Conservation (phyloP, 108 stramenopile genomes). For the Phaeodactylum tricornutum region DNA sequence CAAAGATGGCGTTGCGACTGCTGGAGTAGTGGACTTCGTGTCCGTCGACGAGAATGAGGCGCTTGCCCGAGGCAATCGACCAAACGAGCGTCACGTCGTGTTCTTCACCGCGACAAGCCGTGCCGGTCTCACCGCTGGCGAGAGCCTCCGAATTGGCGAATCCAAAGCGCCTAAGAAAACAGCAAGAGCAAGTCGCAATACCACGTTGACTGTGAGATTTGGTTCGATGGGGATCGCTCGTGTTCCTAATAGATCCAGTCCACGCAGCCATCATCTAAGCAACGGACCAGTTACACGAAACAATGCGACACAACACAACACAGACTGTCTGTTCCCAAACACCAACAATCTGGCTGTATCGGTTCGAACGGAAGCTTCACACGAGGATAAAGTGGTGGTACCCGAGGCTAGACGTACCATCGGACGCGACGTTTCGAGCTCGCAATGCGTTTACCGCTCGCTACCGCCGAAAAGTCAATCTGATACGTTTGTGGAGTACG, state of each 20-base stretch:
- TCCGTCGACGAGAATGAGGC: slow-evolving; percentile 64
- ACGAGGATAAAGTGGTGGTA: no score
- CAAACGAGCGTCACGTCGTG: slow-evolving; percentile 85
- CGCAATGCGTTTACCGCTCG: slow-evolving; percentile 78
- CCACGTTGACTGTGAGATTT: no score
- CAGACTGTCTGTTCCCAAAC: background rate
- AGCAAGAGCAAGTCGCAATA: background rate
- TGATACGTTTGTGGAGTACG: no score
- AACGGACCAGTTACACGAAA: no score
- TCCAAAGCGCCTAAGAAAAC: slow-evolving; percentile 77
- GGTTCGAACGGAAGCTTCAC: background rate
- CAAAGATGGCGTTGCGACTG: slow-evolving; percentile 56
- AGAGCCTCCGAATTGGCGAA: slow-evolving; percentile 79
- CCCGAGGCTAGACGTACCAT: slow-evolving; percentile 35
- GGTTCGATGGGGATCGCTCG: no score
- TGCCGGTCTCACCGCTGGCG: slow-evolving; percentile 72
- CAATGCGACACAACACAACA: background rate
- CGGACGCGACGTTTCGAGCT: slow-evolving; percentile 79
- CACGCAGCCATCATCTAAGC: no score
- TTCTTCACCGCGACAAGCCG: slow-evolving; percentile 83
- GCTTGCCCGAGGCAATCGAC: slow-evolving; percentile 78
- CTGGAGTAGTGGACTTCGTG: slow-evolving; percentile 71
- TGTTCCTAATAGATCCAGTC: no score
- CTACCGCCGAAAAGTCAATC: slow-evolving; percentile 83
- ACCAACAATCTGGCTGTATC: background rate